Evolutionary conservation across 805 yeast species (phyloP).

Genomic region (Suhomyces prunicola): DNA sequence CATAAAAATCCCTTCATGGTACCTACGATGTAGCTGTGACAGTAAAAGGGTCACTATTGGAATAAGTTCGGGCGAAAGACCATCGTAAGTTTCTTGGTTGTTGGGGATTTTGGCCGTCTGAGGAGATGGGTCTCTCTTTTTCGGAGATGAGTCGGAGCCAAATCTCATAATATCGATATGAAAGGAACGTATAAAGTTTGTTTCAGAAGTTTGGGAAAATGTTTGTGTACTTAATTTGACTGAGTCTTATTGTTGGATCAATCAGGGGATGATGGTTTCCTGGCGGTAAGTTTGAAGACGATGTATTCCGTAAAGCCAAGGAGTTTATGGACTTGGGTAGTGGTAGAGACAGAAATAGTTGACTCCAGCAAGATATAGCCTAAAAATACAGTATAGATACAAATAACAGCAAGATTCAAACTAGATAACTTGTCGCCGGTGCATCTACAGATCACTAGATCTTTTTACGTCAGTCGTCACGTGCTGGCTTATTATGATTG

Average conservation of each 20-base stretch:
- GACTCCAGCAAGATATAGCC: background rate
- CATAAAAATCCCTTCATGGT: slow-evolving; percentile 74
- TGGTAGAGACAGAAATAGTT: background rate
- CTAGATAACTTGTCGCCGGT: background rate
- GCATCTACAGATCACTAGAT: background rate
- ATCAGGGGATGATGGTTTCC: background rate
- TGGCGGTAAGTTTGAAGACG: background rate
- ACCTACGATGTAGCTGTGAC: slow-evolving; percentile 72
- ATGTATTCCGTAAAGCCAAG: background rate
- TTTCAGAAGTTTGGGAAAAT: background rate
- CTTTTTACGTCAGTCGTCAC: background rate
- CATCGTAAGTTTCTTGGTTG: slow-evolving; percentile 17
- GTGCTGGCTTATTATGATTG: background rate
- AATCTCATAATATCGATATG: slow-evolving; percentile 26
- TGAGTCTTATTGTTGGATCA: background rate
- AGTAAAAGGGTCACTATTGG: slow-evolving; percentile 74
- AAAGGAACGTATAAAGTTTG: background rate
- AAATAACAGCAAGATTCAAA: background rate
- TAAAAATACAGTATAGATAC: background rate
- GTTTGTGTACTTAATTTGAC: background rate
- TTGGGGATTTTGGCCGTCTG: slow-evolving; percentile 6
- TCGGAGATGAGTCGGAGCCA: slow-evolving; percentile 19
- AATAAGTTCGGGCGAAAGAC: slow-evolving; percentile 46
- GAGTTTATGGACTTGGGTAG: background rate
- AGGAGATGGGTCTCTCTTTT: slow-evolving; percentile 7